Evolutionary conservation across 345 rosid species (phyloP), one percentile per base, ranked within the genome.

Genomic region (Rhodamnia rubescens): DNA sequence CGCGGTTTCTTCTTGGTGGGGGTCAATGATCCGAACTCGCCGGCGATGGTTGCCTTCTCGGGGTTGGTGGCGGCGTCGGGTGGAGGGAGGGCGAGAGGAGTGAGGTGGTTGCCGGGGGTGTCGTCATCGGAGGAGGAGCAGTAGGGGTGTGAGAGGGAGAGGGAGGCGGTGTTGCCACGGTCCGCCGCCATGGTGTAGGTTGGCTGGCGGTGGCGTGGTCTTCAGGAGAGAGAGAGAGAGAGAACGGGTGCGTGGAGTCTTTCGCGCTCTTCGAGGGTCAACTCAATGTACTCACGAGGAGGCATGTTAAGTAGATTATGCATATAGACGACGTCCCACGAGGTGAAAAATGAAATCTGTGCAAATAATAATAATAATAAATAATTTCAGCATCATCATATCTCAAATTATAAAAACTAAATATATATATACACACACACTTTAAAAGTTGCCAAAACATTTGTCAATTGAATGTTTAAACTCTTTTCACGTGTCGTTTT

Each of bases 121-220:
- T 84, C 84, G 40, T 84, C 90, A 27, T 87, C 87, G 59, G 92
- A 87, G 56, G 85, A 80, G 24, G 75, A 85, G 51, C 89, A 69
- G 26, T 69, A 47, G 47, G 80, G 47, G 80, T 36, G 80, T 11
- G 80, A 85, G 82, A 88, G 89, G 10, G 93, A 90, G 82, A 90
- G 91, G 81, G 91, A 87, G 83, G 89, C 87, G 1, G 89, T 59
- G 22, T 84, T 85, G 52, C 86, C 84, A 26, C 87, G 88, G 57
- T 86, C 91, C 55, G 91, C 91, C 59, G 91, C 90, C 95, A 93
- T 90, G 53, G 85, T 29, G 53, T 2, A 18, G 80, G 80, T 13
- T 2, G 74, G 74, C 74, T 18, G 7, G 69, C 54, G 54, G 54
- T 3, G 36, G 64, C 56, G 82, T 7, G 55, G 32, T 59, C 36